Evolutionary conservation across 1,284 basidiomycete species (phyloP), one percentile per base, ranked within the genome.

Genomic region (Tilletia indica): DNA sequence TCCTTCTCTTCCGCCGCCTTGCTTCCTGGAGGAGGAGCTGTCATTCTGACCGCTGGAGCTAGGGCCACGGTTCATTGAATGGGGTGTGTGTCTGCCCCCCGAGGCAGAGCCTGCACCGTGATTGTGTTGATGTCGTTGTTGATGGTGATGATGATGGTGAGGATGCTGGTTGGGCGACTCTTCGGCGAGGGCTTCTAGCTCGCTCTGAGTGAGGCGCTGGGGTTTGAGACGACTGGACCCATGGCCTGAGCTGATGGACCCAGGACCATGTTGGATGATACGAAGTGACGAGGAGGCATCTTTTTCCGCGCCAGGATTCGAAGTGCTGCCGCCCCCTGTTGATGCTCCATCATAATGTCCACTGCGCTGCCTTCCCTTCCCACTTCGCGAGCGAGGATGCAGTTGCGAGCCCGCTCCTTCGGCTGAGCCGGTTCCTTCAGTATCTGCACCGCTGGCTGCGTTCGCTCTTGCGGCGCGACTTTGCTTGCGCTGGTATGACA

Each of bases 401-500:
- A 14, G 42, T 8, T 45, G 42, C 9, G 42, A 45, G 42, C 14
- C 9, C 9, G 42, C 6, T 45, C 25, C 25, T 63, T n/a, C 58
- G 14, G 2, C 58, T 36, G 58, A 25, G 58, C 9, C 58, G n/a
- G 25, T 34, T 14, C 38, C 58, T 9, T 21, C 25, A 14, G 16
- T 9, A 36, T 14, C n/a, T n/a, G 58, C 25, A 34, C n/a, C 14
- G 9, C 14, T 63, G 31, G 34, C 61, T 21, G 31, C 36, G 9
- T 38, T 64, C 14, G 42, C 42, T 45, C 42, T 45, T 45, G 42
- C 42, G 42, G 42, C 42, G 42, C 42, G 42, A 45, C 61, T 64
- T 38, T 64, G 61, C 21, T 64, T 64, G 31, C 61, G 61, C 36
- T 64, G 61, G 61, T 64, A 64, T 19, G 34, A 39, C 36, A 64